These are phyloP conservation scores for Cardamine chenopodiifolia DNA, from an alignment of 345 rosid genomes.

Conservation along the genomic window DNA sequence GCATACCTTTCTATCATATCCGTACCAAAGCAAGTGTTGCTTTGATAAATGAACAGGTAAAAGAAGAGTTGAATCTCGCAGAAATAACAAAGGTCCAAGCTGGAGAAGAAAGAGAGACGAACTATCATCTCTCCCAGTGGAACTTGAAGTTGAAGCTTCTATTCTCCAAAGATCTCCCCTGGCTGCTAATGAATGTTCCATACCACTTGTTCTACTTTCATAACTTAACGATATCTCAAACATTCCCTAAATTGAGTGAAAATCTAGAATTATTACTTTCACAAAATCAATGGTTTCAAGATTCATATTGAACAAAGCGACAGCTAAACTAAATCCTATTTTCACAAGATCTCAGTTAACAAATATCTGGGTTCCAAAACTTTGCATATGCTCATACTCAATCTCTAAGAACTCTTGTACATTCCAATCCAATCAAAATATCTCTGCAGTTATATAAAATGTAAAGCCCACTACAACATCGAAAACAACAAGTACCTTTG, in stretches of 20 bases:
- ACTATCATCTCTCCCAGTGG: slow-evolving; percentile 65
- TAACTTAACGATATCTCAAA: slow-evolving; percentile 77
- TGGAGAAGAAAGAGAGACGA: slow-evolving; percentile 89
- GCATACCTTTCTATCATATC: slow-evolving; percentile 92
- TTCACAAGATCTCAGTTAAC: background rate
- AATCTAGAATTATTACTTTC: no score
- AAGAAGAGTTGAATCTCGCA: slow-evolving; percentile 89
- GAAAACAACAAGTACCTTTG: slow-evolving; percentile 57
- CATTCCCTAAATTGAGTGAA: no score
- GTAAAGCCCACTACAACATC: background rate
- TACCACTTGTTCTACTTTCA: slow-evolving; percentile 69
- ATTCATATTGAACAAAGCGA: background rate
- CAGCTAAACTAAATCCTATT: background rate
- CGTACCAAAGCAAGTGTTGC: slow-evolving; percentile 98
- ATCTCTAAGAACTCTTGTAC: background rate
- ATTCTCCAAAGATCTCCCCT: slow-evolving; percentile 97
- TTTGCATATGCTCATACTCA: background rate
- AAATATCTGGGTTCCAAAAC: background rate
- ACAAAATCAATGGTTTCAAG: slow-evolving; percentile 1
- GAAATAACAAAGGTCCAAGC: slow-evolving; percentile 88
- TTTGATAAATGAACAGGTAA: slow-evolving; percentile 90
- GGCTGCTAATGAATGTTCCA: slow-evolving; percentile 81
- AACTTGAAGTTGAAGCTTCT: slow-evolving; percentile 74
- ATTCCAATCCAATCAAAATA: background rate
- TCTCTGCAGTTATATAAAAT: background rate